phyloP scores from a whole-genome alignment of 306 rosid species.

The Astragalus glycyphyllos region DNA sequence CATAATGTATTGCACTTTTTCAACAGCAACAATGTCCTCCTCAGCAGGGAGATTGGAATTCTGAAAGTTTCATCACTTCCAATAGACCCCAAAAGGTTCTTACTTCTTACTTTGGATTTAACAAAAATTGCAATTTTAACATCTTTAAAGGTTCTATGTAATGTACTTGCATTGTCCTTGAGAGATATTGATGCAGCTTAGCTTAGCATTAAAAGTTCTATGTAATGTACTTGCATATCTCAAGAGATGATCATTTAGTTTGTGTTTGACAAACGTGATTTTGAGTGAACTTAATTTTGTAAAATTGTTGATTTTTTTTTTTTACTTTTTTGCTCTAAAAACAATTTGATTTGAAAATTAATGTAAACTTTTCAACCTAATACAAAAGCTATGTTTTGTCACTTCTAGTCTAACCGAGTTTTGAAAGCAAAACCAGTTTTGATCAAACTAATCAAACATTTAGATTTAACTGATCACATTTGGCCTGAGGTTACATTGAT shows the following conservation, averaged over 20 bases:
- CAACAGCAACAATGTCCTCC: constrained; percentile 43
- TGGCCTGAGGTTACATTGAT: too few species aligned
- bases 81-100: constrained; percentile 44
- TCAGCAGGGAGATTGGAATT: constrained; percentile 39
- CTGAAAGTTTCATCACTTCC: constrained; percentile 18
- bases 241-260: constrained; percentile 1
- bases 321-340: background rate
- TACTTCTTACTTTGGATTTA: constrained; percentile 5
- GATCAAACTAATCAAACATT: too few species aligned
- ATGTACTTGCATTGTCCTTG: too few species aligned
- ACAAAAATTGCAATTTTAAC: constrained; percentile 1
- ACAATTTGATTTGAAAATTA: background rate
- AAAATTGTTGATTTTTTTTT: background rate
- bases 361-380: background rate
- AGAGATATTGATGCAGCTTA: background rate
- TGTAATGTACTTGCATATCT: constrained; percentile 8
- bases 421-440: constrained; percentile 1
- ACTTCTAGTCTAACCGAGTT: background rate
- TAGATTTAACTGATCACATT: too few species aligned
- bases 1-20: background rate
- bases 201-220: too few species aligned
- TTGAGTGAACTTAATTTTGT: background rate
- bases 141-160: background rate
- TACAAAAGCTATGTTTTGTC: background rate
- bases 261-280: background rate